Percentiles rank a stretch among this genome's conserved stretches.
These are phyloP conservation scores for Talaromyces sp. DNA, from an alignment of 2,329 filamentous ascomycete genomes.

Conservation along the genomic window DNA sequence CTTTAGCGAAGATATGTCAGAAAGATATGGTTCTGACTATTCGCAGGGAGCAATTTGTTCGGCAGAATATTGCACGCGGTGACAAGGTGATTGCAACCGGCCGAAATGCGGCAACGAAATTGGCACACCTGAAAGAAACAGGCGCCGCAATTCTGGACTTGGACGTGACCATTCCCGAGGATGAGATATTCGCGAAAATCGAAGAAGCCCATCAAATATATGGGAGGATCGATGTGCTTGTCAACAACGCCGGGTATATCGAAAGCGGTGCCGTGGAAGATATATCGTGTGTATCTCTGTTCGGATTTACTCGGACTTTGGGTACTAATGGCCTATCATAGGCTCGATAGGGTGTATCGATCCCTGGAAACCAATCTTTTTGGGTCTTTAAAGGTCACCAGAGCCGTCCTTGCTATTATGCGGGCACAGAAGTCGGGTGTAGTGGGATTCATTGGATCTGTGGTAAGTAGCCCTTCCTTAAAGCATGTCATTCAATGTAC, in stretches of 20 bases:
- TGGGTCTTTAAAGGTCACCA: conserved; percentile 27
- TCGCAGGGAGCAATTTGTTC: conserved; percentile 15
- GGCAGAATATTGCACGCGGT: conserved; percentile 11
- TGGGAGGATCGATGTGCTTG: conserved; percentile 14
- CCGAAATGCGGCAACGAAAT: conserved; percentile 14
- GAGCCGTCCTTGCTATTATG: conserved; percentile 27
- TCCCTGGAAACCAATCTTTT: conserved; percentile 26
- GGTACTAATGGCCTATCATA: background rate
- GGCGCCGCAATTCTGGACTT: conserved; percentile 12
- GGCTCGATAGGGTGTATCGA: conserved; percentile 11
- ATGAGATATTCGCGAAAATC: conserved; percentile 10
- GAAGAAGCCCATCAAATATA: conserved; percentile 10
- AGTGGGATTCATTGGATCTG: conserved; percentile 26
- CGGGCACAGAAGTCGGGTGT: conserved; percentile 23
- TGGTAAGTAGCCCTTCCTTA: background rate
- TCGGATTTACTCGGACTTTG: background rate
- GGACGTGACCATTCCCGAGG: conserved; percentile 12
- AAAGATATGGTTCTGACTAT: background rate
- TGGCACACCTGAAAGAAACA: conserved; percentile 14
- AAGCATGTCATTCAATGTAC: background rate
- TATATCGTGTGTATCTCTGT: conserved; percentile 8
- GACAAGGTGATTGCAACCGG: conserved; percentile 17
- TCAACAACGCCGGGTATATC: conserved; percentile 17
- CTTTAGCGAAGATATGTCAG: background rate
- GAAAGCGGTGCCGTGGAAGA: conserved; percentile 16